Evolutionary conservation across 1,139 yeast species (phyloP).

Genomic region (Torulaspora pretoriensis): DNA sequence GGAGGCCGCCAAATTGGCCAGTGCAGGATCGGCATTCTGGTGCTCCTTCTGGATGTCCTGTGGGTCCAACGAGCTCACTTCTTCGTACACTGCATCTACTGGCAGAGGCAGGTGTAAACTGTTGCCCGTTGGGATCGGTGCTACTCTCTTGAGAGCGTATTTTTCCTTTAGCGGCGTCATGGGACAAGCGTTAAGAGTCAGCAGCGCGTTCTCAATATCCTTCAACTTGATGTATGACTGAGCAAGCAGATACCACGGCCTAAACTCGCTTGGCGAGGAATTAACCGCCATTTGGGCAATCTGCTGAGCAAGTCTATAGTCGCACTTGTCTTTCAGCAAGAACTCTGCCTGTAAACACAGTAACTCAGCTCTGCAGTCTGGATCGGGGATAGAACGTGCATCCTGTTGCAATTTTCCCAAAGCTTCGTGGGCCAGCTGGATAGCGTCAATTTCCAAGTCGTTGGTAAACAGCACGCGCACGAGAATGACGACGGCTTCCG

Average conservation of each 20-base stretch:
- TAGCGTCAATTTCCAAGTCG: slow-evolving; percentile 78
- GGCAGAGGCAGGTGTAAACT: slow-evolving; percentile 77
- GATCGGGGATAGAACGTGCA: slow-evolving; percentile 15
- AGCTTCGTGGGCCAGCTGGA: slow-evolving; percentile 59
- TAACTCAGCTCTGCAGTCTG: slow-evolving; percentile 33
- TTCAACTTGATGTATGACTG: slow-evolving; percentile 69
- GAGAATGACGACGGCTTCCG: slow-evolving; percentile 58
- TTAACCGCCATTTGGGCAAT: slow-evolving; percentile 80
- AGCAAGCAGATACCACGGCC: slow-evolving; percentile 82
- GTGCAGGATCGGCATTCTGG: slow-evolving; percentile 59
- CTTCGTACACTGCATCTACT: slow-evolving; percentile 61
- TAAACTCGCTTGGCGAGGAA: slow-evolving; percentile 87
- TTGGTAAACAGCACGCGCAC: slow-evolving; percentile 52
- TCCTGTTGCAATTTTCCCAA: slow-evolving; percentile 47
- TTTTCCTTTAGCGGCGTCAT: slow-evolving; percentile 82
- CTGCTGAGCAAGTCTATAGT: slow-evolving; percentile 70
- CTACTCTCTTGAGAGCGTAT: slow-evolving; percentile 50
- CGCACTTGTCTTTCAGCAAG: slow-evolving; percentile 56
- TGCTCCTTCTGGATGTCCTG: slow-evolving; percentile 56
- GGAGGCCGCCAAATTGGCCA: slow-evolving; percentile 78
- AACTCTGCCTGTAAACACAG: slow-evolving; percentile 63
- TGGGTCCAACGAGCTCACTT: slow-evolving; percentile 49
- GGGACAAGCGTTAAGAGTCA: slow-evolving; percentile 89
- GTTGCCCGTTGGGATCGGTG: slow-evolving; percentile 35
- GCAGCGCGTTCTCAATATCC: slow-evolving; percentile 79